Percentiles rank a stretch among this genome's conserved stretches.
phyloP scores from a whole-genome alignment of 2,329 filamentous ascomycete species.

The Colletotrichum higginsianum region DNA sequence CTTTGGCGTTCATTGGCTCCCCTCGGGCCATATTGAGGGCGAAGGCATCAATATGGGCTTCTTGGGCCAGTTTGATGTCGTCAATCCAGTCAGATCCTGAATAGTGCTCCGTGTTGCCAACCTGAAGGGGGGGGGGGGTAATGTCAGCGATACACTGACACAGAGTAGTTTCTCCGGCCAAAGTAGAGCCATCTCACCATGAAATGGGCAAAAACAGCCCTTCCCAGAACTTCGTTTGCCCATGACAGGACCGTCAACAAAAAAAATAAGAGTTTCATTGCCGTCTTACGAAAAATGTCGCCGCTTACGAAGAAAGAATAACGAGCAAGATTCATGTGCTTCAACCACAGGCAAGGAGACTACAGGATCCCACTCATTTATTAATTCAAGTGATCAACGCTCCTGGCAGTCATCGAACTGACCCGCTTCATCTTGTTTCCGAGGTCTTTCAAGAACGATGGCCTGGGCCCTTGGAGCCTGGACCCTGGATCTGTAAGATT shows the following conservation, averaged over 20 bases:
- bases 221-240: background rate
- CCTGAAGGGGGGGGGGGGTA: background rate
- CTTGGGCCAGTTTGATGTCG: conserved; percentile 19
- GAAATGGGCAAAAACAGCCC: conserved; percentile 22
- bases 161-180: no score
- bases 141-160: background rate
- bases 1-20: background rate
- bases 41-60: conserved; percentile 25
- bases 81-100: background rate
- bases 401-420: no score
- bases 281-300: background rate
- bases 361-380: no score
- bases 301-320: background rate
- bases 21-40: conserved; percentile 13
- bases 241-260: background rate
- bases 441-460: no score
- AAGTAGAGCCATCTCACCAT: background rate
- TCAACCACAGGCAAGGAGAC: no score
- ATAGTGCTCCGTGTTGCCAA: conserved; percentile 10
- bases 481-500: no score
- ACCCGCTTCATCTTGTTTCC: no score
- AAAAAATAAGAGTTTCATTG: background rate
- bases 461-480: no score
- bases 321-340: no score
- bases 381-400: no score